Conservation (phyloP, 306 rosid genomes). For the Trichosanthes truncata region DNA sequence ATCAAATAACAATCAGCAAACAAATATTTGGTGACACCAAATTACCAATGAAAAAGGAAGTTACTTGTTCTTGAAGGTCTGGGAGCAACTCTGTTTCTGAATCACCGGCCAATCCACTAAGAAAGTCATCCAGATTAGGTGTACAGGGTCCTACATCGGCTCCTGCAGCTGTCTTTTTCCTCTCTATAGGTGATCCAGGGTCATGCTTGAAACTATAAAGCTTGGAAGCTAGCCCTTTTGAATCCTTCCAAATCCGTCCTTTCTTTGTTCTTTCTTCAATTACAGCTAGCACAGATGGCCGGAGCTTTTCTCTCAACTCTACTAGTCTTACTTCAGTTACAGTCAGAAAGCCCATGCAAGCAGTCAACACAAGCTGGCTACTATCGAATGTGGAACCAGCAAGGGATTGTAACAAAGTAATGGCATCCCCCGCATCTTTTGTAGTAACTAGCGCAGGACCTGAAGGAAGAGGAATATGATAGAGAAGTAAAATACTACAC, state of each 20-base stretch:
- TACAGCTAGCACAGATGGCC: conserved; percentile 54
- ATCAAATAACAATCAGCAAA: neutral
- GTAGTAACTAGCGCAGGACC: conserved; percentile 81
- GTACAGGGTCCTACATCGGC: conserved; percentile 25
- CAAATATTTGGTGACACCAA: neutral
- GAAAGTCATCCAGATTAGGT: conserved; percentile 45
- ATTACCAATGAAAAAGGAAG: conserved; percentile 17
- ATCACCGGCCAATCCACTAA: conserved; percentile 42
- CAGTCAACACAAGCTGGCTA: conserved; percentile 90
- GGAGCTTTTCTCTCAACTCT: conserved; percentile 70
- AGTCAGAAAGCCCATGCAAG: conserved; percentile 83
- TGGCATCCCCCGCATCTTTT: conserved; percentile 92
- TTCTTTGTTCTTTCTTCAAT: conserved; percentile 60
- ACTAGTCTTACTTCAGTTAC: conserved; percentile 67
- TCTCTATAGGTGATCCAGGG: conserved; percentile 39
- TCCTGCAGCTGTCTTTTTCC: conserved; percentile 23
- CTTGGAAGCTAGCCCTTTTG: conserved; percentile 84
- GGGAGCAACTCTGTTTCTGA: conserved; percentile 57
- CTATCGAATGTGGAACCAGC: conserved; percentile 88
- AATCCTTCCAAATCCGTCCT: conserved; percentile 66
- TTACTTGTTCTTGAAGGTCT: conserved; percentile 87
- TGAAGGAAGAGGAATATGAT: conserved; percentile 20
- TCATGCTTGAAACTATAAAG: conserved; percentile 82
- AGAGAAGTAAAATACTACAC: neutral
- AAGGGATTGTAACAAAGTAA: conserved; percentile 74